Evolutionary conservation across 2,329 filamentous ascomycete species (phyloP), one percentile per base, ranked within the genome.

Genomic region (Leptographium galeiforme): DNA sequence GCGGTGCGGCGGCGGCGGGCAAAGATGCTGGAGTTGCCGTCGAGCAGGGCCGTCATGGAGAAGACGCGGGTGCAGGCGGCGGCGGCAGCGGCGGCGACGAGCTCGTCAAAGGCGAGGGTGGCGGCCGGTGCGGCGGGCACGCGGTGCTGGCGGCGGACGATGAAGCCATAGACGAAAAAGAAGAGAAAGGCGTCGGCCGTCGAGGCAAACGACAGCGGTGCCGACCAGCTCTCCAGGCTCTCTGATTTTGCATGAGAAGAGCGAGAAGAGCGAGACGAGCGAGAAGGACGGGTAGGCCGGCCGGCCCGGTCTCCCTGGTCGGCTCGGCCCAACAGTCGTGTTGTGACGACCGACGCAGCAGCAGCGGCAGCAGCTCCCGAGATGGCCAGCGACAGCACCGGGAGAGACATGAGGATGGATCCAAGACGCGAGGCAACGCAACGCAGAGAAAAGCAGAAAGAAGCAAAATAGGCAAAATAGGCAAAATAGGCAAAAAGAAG

Each of bases 1-100:
- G 95, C 80, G 61, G 90, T 93, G 49, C 85, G 79, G 30, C 94
- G 76, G 0, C 89, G 89, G 7, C 87, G 89, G 1, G 88, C 93
- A 58, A 89, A 78, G 0, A 84, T 64, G 33, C 41, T 18, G 25
- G 86, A 76, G 8, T 88, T 87, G 13, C 91, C 77, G 8, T 77
- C 76, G 38, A 95, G 4, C 7, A 44, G 32, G 16, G 32, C 34
- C 18, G 34, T 34, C 12, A 34, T 33, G 46, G 36, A 55, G 18
- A 55, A 36, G 19, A 49, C 36, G 6, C 1, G 83, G 74, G 3
- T 78, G 77, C 1, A 93, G 69, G 57, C 68, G 59, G 55, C 63
- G 68, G 60, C 68, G 67, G 50, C 67, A 66, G 47, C 68, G 63
- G 53, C 55, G 33, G 52, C 47, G 8, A 55, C 25, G 50, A 75